Evolutionary conservation across 495 filamentous ascomycete species (phyloP).

Genomic region (Trichoderma virens): DNA sequence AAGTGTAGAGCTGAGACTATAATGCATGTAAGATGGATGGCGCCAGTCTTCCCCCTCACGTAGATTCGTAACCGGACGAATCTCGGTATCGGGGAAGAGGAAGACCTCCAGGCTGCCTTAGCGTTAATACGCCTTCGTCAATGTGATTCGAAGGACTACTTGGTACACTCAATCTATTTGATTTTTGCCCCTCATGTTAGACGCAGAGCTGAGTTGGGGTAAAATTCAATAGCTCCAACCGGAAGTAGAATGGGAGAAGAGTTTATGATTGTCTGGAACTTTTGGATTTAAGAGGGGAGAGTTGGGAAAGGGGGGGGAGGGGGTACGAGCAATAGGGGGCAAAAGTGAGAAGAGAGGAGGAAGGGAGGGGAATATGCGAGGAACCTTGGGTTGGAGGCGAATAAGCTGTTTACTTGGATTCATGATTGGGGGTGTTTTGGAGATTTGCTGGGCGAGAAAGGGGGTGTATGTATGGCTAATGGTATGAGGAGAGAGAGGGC

Average conservation of each 20-base stretch:
- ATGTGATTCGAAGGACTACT: no score
- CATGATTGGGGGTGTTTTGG: not conserved
- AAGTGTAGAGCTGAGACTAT: not conserved
- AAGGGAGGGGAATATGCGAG: not conserved
- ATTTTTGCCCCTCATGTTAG: no score
- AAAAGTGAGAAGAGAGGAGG: not conserved
- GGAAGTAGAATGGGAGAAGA: not conserved
- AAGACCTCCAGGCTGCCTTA: not conserved
- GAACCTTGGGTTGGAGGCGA: not conserved
- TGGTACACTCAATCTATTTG: no score
- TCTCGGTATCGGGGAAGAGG: not conserved
- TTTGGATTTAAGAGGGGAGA: not conserved
- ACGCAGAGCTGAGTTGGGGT: no score
- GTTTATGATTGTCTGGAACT: not conserved
- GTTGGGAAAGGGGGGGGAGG: not conserved
- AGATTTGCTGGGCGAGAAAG: not conserved
- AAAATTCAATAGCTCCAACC: no score
- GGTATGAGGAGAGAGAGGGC: not conserved
- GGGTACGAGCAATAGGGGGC: not conserved
- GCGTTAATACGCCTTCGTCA: no score
- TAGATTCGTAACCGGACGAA: not conserved
- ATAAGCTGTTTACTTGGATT: not conserved
- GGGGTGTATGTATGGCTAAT: not conserved
- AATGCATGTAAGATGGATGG: not conserved
- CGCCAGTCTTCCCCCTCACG: not conserved